phyloP scores from a whole-genome alignment of 495 filamentous ascomycete genomes.

The Pyrenula aspistea region DNA sequence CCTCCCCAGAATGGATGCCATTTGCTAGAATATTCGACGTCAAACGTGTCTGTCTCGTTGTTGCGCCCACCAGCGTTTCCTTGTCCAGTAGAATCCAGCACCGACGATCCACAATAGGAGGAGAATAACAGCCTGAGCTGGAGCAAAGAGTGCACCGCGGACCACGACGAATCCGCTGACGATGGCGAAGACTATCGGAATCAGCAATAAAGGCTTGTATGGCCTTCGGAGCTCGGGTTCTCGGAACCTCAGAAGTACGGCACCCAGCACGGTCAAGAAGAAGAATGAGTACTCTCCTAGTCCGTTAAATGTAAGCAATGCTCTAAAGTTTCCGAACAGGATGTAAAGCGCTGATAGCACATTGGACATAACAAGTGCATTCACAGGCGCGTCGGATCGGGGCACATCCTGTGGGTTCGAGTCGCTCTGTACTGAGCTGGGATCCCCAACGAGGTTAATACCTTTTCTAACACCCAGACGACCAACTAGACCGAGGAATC shows the following conservation, averaged over 20 bases:
- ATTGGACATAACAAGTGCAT: slow-evolving; percentile 36
- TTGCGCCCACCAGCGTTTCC: slow-evolving; percentile 2
- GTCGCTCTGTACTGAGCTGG: slow-evolving; percentile 1
- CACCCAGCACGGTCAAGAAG: slow-evolving; percentile 41
- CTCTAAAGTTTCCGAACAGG: slow-evolving; percentile 41
- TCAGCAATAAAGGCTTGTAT: slow-evolving; percentile 31
- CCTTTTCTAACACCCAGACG: too few species aligned
- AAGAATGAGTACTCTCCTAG: slow-evolving; percentile 46
- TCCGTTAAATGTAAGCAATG: slow-evolving; percentile 43
- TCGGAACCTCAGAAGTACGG: slow-evolving; percentile 34
- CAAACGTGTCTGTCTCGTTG: too few species aligned
- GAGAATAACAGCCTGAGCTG: slow-evolving; percentile 31
- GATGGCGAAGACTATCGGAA: slow-evolving; percentile 33
- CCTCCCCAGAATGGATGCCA: too few species aligned
- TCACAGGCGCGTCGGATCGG: slow-evolving; percentile 31
- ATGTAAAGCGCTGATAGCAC: slow-evolving; percentile 39
- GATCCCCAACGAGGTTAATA: too few species aligned
- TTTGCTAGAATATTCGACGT: too few species aligned
- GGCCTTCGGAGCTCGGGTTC: slow-evolving; percentile 33
- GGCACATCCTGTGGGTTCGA: slow-evolving; percentile 1
- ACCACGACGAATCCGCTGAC: slow-evolving; percentile 43
- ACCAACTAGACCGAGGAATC: too few species aligned
- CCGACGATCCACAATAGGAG: slow-evolving; percentile 33
- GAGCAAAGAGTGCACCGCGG: slow-evolving; percentile 39
- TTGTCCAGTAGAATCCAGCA: slow-evolving; percentile 22